A percentile compares a stretch with the other conserved stretches of the same genome.
These are phyloP conservation scores for Eucalyptus marginata DNA, from an alignment of 345 rosid genomes.

Conservation along the genomic window DNA sequence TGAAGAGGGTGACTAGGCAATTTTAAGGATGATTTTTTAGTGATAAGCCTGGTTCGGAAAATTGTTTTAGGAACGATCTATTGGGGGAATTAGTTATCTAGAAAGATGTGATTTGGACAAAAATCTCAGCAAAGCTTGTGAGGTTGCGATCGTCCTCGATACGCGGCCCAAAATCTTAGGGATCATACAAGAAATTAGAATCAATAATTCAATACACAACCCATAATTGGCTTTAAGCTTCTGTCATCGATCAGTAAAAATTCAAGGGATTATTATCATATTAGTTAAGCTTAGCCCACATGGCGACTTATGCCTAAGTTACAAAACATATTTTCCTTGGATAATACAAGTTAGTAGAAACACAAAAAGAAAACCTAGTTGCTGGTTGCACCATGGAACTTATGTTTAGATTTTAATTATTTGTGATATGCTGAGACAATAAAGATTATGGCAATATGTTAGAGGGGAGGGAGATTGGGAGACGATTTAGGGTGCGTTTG, in stretches of 20 bases:
- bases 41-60: no score
- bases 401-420: background rate
- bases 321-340: background rate
- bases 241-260: background rate
- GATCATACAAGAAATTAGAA: background rate
- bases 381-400: no score
- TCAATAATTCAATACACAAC: background rate
- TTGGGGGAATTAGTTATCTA: no score
- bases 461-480: no score
- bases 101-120: no score
- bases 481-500: no score
- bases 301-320: background rate
- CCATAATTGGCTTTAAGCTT: background rate
- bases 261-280: background rate
- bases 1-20: background rate
- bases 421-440: background rate
- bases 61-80: no score
- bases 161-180: background rate
- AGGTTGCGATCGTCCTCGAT: no score
- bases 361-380: background rate
- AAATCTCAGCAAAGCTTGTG: no score
- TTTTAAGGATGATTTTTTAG: background rate
- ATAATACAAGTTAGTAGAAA: background rate
- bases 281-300: background rate
- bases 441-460: no score